phyloP scores from a whole-genome alignment of 2,329 filamentous ascomycete species.

The Penicillium verrucosum region DNA sequence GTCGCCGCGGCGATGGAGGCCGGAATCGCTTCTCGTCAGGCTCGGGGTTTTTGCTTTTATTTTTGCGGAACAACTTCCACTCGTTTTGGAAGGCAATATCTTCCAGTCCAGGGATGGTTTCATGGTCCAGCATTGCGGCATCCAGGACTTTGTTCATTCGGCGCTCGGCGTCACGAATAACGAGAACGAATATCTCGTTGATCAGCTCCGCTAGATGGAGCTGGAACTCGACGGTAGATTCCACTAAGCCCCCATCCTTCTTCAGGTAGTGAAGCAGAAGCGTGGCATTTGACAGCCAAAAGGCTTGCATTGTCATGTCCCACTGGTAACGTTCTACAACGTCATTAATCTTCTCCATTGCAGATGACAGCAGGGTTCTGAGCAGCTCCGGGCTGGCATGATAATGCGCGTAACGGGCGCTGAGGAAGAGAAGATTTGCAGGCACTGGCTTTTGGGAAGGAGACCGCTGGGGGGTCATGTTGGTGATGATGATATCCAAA shows the following conservation, averaged over 20 bases:
- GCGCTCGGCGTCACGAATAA: constrained; percentile 91
- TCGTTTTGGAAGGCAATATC: constrained; percentile 97
- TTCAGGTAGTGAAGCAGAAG: constrained; percentile 94
- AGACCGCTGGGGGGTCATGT: constrained; percentile 94
- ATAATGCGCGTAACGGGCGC: constrained; percentile 93
- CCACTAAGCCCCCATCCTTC: constrained; percentile 79
- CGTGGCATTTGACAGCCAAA: constrained; percentile 98
- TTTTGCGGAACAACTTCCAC: constrained; percentile 96
- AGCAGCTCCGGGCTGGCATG: constrained; percentile 85
- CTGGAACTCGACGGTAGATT: constrained; percentile 83
- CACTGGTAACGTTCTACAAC: constrained; percentile 95
- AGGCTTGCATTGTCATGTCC: constrained; percentile 99
- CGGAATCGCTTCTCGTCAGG: constrained; percentile 86
- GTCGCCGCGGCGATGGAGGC: constrained; percentile 87
- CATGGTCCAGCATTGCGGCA: constrained; percentile 90
- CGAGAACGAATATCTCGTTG: constrained; percentile 97
- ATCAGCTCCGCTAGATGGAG: constrained; percentile 89
- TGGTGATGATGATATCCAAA: constrained; percentile 91
- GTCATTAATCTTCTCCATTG: constrained; percentile 94
- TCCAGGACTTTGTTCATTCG: constrained; percentile 95
- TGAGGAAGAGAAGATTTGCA: constrained; percentile 94
- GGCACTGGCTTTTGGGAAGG: constrained; percentile 97
- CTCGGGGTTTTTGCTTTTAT: constrained; percentile 78
- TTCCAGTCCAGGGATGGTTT: constrained; percentile 95
- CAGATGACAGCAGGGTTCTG: constrained; percentile 72